Evolutionary conservation across 176 grass and related monocot genomes (phyloP).

Genomic region (Pontederia paniculata): DNA sequence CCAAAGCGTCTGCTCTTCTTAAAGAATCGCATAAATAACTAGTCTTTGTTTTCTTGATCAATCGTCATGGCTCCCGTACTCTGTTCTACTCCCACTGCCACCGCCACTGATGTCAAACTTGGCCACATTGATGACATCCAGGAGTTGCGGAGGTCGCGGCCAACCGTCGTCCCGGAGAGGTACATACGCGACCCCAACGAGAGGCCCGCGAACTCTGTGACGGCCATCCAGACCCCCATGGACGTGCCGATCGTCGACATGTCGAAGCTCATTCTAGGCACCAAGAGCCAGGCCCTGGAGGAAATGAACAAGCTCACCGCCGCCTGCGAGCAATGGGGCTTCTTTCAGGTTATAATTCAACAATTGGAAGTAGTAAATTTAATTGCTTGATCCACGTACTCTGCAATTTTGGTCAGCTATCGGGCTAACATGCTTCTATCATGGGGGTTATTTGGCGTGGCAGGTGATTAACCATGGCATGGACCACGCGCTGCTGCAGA

Average conservation of each 20-base stretch:
- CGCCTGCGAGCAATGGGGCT: slow-evolving; percentile 81
- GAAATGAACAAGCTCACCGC: slow-evolving; percentile 38
- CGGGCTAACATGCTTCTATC: neutral
- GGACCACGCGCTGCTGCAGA: slow-evolving; percentile 32
- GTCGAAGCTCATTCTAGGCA: slow-evolving; percentile 21
- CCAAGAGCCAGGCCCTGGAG: neutral
- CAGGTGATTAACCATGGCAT: slow-evolving; percentile 86
- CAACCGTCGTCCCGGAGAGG: slow-evolving; percentile 37
- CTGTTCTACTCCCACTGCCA: neutral
- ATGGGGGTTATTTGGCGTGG: too few relatives aligned
- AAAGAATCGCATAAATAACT: neutral
- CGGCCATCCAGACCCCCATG: slow-evolving; percentile 2
- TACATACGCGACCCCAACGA: slow-evolving; percentile 50
- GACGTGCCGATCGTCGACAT: slow-evolving; percentile 59
- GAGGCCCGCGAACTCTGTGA: slow-evolving; percentile 18
- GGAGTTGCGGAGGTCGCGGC: slow-evolving; percentile 40
- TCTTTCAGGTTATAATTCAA: slow-evolving; percentile 49
- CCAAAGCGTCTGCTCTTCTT: neutral
- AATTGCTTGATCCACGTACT: neutral
- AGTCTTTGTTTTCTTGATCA: neutral
- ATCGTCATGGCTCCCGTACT: neutral
- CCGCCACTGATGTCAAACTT: slow-evolving; percentile 18
- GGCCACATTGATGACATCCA: slow-evolving; percentile 56
- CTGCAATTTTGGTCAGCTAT: too few relatives aligned
- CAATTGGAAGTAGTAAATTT: too few relatives aligned